Conservation (phyloP, 2,329 filamentous ascomycete genomes). For the Catunica adiposa region DNA sequence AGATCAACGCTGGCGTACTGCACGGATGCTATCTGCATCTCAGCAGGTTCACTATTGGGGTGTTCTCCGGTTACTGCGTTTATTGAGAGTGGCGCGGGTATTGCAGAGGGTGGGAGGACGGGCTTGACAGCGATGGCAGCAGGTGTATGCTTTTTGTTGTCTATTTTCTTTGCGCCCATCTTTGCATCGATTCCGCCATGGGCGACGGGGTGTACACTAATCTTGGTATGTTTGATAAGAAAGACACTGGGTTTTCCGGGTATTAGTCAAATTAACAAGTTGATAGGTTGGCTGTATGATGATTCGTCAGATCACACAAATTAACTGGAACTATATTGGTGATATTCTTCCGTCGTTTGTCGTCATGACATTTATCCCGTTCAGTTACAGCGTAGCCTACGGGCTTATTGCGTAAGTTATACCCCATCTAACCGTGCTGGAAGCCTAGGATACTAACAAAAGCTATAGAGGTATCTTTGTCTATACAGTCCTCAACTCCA, state of each 20-base stretch:
- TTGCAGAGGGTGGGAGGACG: slow-evolving; percentile 72
- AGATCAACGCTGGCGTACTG: slow-evolving; percentile 70
- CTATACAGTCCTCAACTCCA: slow-evolving; percentile 32
- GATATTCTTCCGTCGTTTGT: slow-evolving; percentile 62
- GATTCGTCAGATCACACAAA: slow-evolving; percentile 56
- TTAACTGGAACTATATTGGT: slow-evolving; percentile 64
- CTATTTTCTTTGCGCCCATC: slow-evolving; percentile 78
- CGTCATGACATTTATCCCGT: slow-evolving; percentile 59
- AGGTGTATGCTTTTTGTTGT: slow-evolving; percentile 71
- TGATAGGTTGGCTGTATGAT: slow-evolving; percentile 55
- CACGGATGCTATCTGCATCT: slow-evolving; percentile 63
- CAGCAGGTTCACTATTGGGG: slow-evolving; percentile 63
- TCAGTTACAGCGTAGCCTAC: slow-evolving; percentile 64
- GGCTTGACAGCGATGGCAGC: slow-evolving; percentile 68
- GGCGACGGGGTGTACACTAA: slow-evolving; percentile 62
- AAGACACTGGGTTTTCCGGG: accelerated
- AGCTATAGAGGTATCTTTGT: slow-evolving; percentile 34
- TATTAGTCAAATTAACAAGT: no score
- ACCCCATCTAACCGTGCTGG: not conserved
- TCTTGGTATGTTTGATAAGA: slow-evolving; percentile 35
- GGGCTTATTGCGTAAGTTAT: slow-evolving; percentile 51
- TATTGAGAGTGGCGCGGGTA: slow-evolving; percentile 78
- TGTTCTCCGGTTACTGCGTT: slow-evolving; percentile 72
- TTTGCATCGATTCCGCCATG: slow-evolving; percentile 80
- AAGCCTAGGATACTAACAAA: slow-evolving; percentile 12